Percentiles rank a stretch among this genome's conserved stretches.
phyloP scores from a whole-genome alignment of 73 alveolate species.

The Diophrys sp. region DNA sequence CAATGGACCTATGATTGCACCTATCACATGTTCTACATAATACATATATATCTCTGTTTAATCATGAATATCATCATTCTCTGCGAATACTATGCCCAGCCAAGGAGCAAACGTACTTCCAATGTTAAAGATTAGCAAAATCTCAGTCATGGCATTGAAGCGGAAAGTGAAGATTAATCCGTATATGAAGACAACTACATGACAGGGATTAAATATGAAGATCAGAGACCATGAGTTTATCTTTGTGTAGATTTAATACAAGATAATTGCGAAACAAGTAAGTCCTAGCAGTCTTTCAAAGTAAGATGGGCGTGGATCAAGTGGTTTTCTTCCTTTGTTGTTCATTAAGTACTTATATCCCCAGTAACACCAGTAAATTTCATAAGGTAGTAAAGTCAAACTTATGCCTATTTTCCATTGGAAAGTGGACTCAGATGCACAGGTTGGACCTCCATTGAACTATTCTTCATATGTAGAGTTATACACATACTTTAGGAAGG shows the following conservation, averaged over 20 bases:
- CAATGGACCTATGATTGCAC: slow-evolving; percentile 48
- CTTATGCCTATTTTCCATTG: slow-evolving; percentile 26
- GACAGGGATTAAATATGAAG: slow-evolving; percentile 59
- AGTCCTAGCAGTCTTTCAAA: slow-evolving; percentile 30
- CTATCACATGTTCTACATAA: slow-evolving; percentile 48
- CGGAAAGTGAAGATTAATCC: slow-evolving; percentile 25
- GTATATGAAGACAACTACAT: slow-evolving; percentile 24
- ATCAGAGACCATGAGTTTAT: slow-evolving; percentile 28
- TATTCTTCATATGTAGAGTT: slow-evolving; percentile 24
- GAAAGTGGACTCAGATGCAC: slow-evolving; percentile 39
- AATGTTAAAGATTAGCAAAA: slow-evolving; percentile 14
- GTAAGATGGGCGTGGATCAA: background rate
- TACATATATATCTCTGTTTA: slow-evolving; percentile 28
- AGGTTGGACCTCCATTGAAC: slow-evolving; percentile 45
- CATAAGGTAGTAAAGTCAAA: slow-evolving; percentile 23
- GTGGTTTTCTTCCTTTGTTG: slow-evolving; percentile 14
- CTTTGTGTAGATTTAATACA: slow-evolving; percentile 27
- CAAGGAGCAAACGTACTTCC: slow-evolving; percentile 36
- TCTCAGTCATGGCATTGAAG: slow-evolving; percentile 4
- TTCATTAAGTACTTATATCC: background rate
- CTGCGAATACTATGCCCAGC: slow-evolving; percentile 58
- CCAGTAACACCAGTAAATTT: slow-evolving; percentile 1
- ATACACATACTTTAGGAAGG: slow-evolving; percentile 28
- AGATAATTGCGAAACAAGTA: slow-evolving; percentile 4
- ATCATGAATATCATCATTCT: slow-evolving; percentile 31